Conservation (phyloP, 2,329 filamentous ascomycete species). For the Rachicladosporium sp. region DNA sequence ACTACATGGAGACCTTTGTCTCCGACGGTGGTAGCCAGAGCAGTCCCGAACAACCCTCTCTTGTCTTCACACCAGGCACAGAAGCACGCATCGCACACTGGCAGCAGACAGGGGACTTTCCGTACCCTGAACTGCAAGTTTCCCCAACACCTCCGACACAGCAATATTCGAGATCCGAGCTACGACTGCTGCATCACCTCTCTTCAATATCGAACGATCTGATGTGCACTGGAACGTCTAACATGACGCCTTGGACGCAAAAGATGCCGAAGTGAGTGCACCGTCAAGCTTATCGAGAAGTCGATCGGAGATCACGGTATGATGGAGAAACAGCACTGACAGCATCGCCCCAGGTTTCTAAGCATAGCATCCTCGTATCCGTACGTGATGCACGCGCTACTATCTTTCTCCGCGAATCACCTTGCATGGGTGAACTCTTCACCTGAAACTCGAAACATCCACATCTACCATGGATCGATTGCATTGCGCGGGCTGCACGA, state of each 20-base stretch:
- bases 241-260: conserved; percentile 83
- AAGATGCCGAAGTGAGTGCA: conserved; percentile 75
- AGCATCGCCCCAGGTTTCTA: conserved; percentile 49
- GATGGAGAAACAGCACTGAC: conserved; percentile 3
- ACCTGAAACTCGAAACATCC: conserved; percentile 72
- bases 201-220: conserved; percentile 76
- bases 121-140: conserved; percentile 69
- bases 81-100: conserved; percentile 71
- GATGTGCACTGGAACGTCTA: conserved; percentile 56
- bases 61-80: conserved; percentile 79
- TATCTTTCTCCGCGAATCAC: conserved; percentile 91
- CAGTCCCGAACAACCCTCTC: conserved; percentile 44
- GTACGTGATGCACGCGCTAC: conserved; percentile 87
- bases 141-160: conserved; percentile 63
- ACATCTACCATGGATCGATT: conserved; percentile 75
- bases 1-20: conserved; percentile 80
- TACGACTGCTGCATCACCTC: conserved; percentile 83
- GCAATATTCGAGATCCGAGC: conserved; percentile 61
- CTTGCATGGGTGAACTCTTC: conserved; percentile 82
- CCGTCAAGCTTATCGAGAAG: too few species aligned
- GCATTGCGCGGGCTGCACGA: conserved; percentile 81
- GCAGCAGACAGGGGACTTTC: conserved; percentile 73
- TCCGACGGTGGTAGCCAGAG: conserved; percentile 45
- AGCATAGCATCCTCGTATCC: conserved; percentile 67
- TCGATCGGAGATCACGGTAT: too few species aligned